phyloP scores from a whole-genome alignment of 495 filamentous ascomycete species.

The Podospora australis region DNA sequence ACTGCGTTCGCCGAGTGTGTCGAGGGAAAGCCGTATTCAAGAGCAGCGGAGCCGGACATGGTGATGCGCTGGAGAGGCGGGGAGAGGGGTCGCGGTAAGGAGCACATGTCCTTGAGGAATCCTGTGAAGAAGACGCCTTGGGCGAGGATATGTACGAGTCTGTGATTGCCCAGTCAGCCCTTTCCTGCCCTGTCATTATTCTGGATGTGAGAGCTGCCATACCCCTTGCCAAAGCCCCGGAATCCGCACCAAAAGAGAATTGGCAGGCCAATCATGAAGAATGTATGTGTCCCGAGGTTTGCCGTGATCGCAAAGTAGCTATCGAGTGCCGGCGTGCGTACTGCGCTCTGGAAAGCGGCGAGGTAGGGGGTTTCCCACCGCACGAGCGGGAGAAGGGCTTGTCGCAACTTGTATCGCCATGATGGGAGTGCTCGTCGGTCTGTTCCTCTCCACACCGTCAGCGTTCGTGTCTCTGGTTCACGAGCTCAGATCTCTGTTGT shows the following conservation, averaged over 20 bases:
- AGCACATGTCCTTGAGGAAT: conserved; percentile 88
- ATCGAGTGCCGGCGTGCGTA: conserved; percentile 76
- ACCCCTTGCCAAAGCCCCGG: conserved; percentile 74
- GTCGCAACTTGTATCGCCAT: conserved; percentile 85
- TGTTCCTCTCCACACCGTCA: conserved; percentile 29
- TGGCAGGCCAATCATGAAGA: conserved; percentile 92
- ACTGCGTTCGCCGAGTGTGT: conserved; percentile 96
- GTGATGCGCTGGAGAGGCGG: conserved; percentile 91
- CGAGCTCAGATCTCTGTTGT: no score
- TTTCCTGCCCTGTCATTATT: not conserved
- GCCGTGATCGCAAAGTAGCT: conserved; percentile 95
- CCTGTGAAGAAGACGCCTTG: conserved; percentile 88
- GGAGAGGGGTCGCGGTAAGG: conserved; percentile 88
- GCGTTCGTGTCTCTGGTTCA: not conserved
- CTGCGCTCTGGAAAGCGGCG: conserved; percentile 69
- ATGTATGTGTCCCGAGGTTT: conserved; percentile 96
- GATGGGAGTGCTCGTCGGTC: conserved; percentile 74
- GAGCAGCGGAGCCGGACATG: conserved; percentile 88
- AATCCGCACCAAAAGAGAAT: conserved; percentile 95
- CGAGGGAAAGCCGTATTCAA: conserved; percentile 96
- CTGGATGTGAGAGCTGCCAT: conserved; percentile 43
- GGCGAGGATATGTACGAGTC: conserved; percentile 82
- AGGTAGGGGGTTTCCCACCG: conserved; percentile 95
- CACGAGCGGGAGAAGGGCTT: conserved; percentile 75
- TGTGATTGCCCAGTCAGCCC: conserved; percentile 30